Conservation (phyloP, 1,139 yeast genomes). For the Magnusiomyces fungicola region DNA sequence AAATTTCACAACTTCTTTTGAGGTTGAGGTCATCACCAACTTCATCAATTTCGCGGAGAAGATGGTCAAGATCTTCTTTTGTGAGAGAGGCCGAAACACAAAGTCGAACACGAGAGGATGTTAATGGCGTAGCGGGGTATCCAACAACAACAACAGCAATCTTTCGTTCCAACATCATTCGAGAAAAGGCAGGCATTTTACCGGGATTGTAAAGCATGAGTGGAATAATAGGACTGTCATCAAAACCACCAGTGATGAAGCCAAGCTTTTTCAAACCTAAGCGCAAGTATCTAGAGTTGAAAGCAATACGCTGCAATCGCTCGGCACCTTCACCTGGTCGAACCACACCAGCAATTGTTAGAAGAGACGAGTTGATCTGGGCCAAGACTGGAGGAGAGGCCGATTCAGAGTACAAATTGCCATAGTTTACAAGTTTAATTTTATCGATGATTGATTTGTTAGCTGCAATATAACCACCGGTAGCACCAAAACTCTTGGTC, state of each 20-base stretch:
- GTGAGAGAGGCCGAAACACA: constrained; percentile 91
- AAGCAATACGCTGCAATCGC: constrained; percentile 87
- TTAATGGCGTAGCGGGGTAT: constrained; percentile 94
- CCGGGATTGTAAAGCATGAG: constrained; percentile 80
- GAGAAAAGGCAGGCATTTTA: constrained; percentile 87
- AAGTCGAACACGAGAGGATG: constrained; percentile 82
- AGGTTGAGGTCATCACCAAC: constrained; percentile 72
- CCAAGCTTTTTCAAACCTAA: constrained; percentile 88
- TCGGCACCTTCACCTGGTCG: constrained; percentile 92
- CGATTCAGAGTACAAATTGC: constrained; percentile 73
- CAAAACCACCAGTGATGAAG: constrained; percentile 88
- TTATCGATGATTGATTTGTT: constrained; percentile 60
- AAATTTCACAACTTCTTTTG: constrained; percentile 47
- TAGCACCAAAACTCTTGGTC: constrained; percentile 96
- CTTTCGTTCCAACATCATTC: constrained; percentile 68
- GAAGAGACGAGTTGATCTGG: constrained; percentile 77
- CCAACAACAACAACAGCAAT: constrained; percentile 96
- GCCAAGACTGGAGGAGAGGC: constrained; percentile 86
- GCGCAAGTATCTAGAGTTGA: constrained; percentile 87
- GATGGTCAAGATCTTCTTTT: constrained; percentile 83
- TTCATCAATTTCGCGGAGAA: constrained; percentile 64
- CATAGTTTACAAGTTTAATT: constrained; percentile 64
- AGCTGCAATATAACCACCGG: constrained; percentile 94
- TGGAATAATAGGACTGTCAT: constrained; percentile 95
- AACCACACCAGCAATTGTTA: constrained; percentile 69